phyloP scores from a whole-genome alignment of 345 rosid species.

The Excoecaria cochinchinensis region DNA sequence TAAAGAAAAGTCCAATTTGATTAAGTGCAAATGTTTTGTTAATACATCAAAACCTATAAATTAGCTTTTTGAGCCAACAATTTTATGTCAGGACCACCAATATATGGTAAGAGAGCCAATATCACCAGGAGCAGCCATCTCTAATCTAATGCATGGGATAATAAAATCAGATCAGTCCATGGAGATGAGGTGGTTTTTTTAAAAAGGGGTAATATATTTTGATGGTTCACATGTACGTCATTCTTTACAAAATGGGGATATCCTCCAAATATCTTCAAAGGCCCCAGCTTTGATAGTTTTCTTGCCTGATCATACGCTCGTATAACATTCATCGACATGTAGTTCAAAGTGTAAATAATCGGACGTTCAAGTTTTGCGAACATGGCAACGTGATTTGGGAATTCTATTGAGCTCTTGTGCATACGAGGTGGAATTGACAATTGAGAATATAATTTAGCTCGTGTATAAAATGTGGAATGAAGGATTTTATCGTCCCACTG shows the following conservation, averaged over 20 bases:
- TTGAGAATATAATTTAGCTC: neutral
- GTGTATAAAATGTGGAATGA: neutral
- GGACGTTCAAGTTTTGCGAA: neutral
- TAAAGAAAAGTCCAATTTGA: no score
- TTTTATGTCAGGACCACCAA: conserved; percentile 61
- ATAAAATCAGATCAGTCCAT: conserved; percentile 49
- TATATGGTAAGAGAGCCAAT: conserved; percentile 95
- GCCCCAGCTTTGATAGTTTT: conserved; percentile 70
- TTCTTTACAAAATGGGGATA: conserved; percentile 55
- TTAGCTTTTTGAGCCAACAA: no score
- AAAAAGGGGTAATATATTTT: conserved; percentile 61
- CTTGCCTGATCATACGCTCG: conserved; percentile 37
- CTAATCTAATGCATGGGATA: conserved; percentile 60
- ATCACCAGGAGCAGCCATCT: conserved; percentile 37
- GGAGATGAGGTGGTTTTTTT: conserved; percentile 62
- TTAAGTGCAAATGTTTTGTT: no score
- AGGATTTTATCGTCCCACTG: neutral
- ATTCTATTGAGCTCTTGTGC: neutral
- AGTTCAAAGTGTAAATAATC: conserved; percentile 2
- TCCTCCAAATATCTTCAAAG: conserved; percentile 53
- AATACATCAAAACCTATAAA: no score
- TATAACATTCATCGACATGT: neutral
- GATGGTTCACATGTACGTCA: conserved; percentile 70
- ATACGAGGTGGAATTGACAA: neutral
- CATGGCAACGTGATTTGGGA: neutral